Percentiles rank a stretch among this genome's conserved stretches.
phyloP scores from a whole-genome alignment of 805 yeast genomes.

The Candida manassasensis region DNA sequence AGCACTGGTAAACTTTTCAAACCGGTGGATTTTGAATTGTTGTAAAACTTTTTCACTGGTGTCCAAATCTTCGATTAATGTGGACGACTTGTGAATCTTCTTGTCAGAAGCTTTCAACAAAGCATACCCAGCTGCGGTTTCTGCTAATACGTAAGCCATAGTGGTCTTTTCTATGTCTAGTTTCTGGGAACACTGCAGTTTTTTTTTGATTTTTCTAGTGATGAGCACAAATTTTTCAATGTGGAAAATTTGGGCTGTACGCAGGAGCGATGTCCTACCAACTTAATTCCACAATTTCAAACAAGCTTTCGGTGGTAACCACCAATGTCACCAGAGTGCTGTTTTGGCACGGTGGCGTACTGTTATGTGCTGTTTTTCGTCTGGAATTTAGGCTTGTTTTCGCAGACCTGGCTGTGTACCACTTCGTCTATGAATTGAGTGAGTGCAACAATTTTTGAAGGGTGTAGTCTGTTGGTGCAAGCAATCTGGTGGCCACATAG shows the following conservation, averaged over 20 bases:
- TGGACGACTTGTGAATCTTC: constrained; percentile 83
- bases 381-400: no score
- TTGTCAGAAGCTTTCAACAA: constrained; percentile 95
- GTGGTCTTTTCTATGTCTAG: neutral
- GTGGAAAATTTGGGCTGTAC: neutral
- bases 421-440: no score
- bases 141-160: constrained; percentile 90
- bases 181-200: constrained; percentile 2
- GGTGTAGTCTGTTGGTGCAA: no score
- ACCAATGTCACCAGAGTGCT: no score
- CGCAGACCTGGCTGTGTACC: no score
- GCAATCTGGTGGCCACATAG: no score
- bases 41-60: constrained; percentile 79
- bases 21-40: constrained; percentile 91
- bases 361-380: no score
- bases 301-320: no score
- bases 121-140: constrained; percentile 99
- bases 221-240: constrained; percentile 9
- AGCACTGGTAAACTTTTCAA: constrained; percentile 91
- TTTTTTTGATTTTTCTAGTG: constrained; percentile 3
- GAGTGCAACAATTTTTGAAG: no score
- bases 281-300: no score
- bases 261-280: constrained; percentile 2
- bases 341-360: no score
- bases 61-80: constrained; percentile 71